Conservation (phyloP, 495 filamentous ascomycete species). For the Thermochaetoides thermophila region DNA sequence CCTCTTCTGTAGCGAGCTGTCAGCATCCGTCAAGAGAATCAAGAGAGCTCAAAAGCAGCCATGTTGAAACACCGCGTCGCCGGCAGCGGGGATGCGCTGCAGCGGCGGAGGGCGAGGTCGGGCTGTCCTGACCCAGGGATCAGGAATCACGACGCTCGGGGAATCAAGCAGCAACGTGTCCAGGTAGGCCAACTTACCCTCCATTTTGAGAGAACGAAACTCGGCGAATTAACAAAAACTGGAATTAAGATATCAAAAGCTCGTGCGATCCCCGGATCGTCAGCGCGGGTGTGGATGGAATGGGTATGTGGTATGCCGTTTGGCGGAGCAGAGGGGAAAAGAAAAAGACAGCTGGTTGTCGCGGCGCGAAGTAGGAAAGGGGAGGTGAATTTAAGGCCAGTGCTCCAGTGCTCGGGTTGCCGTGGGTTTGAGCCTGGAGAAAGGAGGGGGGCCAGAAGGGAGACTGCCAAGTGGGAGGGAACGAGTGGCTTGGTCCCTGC, state of each 20-base stretch:
- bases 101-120: slow-evolving; percentile 1
- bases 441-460: slow-evolving; percentile 14
- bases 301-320: no score
- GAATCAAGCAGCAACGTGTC: no score
- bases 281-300: slow-evolving; percentile 14
- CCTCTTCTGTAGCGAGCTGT: slow-evolving; percentile 95
- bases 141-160: not conserved
- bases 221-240: slow-evolving; percentile 19
- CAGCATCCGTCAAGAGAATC: no score
- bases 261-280: slow-evolving; percentile 32
- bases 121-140: not conserved
- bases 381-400: slow-evolving; percentile 40
- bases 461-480: no score
- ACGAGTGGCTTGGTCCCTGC: slow-evolving; percentile 17
- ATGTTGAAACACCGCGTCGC: no score
- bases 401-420: slow-evolving; percentile 20
- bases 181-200: slow-evolving; percentile 25
- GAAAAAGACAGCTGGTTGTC: slow-evolving; percentile 19
- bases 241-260: slow-evolving; percentile 21
- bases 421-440: slow-evolving; percentile 16
- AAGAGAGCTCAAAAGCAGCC: no score
- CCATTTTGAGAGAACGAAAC: slow-evolving; percentile 37
- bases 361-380: slow-evolving; percentile 29
- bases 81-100: not conserved
- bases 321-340: slow-evolving; percentile 24